Conservation (phyloP, 441 rosid species). For the Croton setiger region DNA sequence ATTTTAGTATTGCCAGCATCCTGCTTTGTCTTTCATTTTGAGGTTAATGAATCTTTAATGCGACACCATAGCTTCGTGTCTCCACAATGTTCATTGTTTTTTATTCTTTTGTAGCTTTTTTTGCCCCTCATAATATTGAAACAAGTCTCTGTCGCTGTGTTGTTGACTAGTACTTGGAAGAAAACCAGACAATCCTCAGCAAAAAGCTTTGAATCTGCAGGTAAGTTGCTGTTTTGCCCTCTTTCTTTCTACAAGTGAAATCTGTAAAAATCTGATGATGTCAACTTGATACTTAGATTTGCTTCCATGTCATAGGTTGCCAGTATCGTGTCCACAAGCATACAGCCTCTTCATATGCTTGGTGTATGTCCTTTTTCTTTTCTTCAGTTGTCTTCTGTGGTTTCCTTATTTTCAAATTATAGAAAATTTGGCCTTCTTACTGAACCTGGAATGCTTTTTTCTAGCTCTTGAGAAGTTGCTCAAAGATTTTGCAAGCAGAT, state of each 20-base stretch:
- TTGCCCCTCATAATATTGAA: not conserved
- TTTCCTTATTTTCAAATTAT: not conserved
- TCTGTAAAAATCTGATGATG: not conserved
- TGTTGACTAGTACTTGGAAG: constrained; percentile 50
- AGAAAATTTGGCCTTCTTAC: not conserved
- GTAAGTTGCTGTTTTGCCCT: constrained; percentile 21
- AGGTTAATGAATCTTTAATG: not conserved
- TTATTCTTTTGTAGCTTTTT: constrained; percentile 1
- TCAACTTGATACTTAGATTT: not conserved
- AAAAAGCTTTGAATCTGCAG: constrained; percentile 49
- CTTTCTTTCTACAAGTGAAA: constrained; percentile 5
- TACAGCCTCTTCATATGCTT: constrained; percentile 49
- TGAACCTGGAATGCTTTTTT: not conserved
- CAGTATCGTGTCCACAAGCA: constrained; percentile 44
- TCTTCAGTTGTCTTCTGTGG: not conserved
- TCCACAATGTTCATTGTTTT: no score
- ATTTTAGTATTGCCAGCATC: not conserved
- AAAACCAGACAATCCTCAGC: constrained; percentile 43
- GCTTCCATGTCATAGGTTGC: constrained; percentile 34
- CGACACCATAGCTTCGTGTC: no score
- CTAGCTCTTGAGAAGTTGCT: constrained; percentile 58
- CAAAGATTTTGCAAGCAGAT: constrained; percentile 31
- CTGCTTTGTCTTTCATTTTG: not conserved
- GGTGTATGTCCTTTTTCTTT: not conserved
- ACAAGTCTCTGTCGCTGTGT: constrained; percentile 3